Conservation (phyloP, 2,329 filamentous ascomycete species). For the Phyllosticta citriasiana region DNA sequence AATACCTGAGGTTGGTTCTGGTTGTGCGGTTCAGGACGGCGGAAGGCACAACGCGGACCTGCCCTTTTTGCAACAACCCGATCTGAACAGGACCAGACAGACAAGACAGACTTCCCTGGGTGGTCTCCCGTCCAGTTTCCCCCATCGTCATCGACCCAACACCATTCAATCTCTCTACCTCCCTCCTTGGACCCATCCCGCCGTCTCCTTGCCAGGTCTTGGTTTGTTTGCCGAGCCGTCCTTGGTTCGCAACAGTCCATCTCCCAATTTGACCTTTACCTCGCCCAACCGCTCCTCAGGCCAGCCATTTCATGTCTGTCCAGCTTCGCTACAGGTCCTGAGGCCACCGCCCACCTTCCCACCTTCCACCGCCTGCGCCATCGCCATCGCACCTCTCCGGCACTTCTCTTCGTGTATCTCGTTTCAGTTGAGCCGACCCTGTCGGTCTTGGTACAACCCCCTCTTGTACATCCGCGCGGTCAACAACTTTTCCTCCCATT, state of each 20-base stretch:
- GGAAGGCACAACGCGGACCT: neutral
- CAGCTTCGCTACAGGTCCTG: neutral
- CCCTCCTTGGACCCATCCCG: neutral
- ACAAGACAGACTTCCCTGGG: too few species aligned
- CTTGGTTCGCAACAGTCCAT: neutral
- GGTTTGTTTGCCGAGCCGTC: slow-evolving; percentile 11
- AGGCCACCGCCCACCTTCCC: neutral
- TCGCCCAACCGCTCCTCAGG: neutral
- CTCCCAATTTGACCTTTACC: neutral
- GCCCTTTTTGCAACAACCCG: neutral
- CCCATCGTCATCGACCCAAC: neutral
- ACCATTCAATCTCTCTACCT: neutral
- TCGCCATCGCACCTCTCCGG: neutral
- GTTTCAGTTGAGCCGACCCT: neutral
- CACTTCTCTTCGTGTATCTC: neutral
- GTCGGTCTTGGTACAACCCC: neutral
- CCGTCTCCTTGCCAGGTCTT: slow-evolving; percentile 6
- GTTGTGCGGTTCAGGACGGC: neutral
- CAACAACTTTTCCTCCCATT: neutral
- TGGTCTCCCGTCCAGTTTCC: neutral
- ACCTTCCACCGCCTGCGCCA: neutral
- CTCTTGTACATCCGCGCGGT: neutral
- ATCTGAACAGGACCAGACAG: neutral
- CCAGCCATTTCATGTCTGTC: neutral
- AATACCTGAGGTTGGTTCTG: neutral